Percentiles rank a stretch among this genome's conserved stretches.
phyloP scores from a whole-genome alignment of 164 flowering plant genomes.

The Pachysandra terminalis region DNA sequence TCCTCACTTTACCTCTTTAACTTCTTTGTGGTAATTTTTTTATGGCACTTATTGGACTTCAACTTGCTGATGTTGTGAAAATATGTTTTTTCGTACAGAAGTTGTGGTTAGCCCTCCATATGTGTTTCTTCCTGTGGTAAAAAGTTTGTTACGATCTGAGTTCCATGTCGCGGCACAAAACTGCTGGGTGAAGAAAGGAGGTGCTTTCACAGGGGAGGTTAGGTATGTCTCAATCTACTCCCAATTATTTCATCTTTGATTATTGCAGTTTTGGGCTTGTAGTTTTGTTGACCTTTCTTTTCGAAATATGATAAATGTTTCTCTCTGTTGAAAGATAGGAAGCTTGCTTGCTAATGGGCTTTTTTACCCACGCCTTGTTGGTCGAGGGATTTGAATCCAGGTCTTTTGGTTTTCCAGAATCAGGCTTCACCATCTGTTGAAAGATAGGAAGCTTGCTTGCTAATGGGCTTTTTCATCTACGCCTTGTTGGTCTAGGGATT shows the following conservation, averaged over 20 bases:
- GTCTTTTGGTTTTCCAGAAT: too few relatives aligned
- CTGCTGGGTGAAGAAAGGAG: constrained; percentile 86
- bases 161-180: constrained; percentile 84
- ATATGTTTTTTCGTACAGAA: constrained; percentile 45
- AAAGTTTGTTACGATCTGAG: constrained; percentile 51
- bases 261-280: not conserved
- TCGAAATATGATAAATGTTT: too few relatives aligned
- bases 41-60: not conserved
- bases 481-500: too few relatives aligned
- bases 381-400: too few relatives aligned
- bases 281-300: too few relatives aligned
- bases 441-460: too few relatives aligned
- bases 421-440: too few relatives aligned
- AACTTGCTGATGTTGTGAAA: constrained; percentile 8
- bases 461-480: too few relatives aligned
- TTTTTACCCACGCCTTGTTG: too few relatives aligned
- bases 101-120: constrained; percentile 86
- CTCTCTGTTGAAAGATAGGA: too few relatives aligned
- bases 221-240: constrained; percentile 40
- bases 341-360: too few relatives aligned
- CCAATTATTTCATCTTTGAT: not conserved
- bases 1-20: too few relatives aligned
- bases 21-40: not conserved
- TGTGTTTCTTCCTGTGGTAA: constrained; percentile 60
- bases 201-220: constrained; percentile 85